Conservation (phyloP, 1,284 basidiomycete genomes). For the Ustilago crameri region DNA sequence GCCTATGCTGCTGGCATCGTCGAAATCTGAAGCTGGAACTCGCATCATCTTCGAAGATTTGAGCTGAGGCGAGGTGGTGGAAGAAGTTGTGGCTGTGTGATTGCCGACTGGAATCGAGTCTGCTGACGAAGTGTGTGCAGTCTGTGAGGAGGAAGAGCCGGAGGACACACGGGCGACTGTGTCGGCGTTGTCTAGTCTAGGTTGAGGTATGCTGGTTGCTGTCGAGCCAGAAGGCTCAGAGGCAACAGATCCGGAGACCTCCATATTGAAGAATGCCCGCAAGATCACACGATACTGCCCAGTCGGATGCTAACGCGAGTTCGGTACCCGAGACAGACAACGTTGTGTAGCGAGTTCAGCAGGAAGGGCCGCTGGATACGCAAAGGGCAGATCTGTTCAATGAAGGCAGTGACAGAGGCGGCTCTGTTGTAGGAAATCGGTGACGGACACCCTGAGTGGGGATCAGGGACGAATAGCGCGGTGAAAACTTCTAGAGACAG, state of each 20-base stretch:
- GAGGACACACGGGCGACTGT: conserved; percentile 18
- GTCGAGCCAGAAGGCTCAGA: conserved; percentile 15
- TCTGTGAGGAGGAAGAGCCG: conserved; percentile 28
- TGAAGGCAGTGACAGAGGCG: no score
- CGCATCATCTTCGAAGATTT: conserved; percentile 27
- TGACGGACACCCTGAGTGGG: no score
- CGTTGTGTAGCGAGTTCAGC: background rate
- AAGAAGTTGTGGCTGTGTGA: conserved; percentile 8
- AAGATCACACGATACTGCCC: conserved; percentile 5
- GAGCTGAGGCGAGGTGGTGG: conserved; percentile 24
- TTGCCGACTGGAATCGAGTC: conserved; percentile 12
- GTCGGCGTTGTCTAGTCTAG: conserved; percentile 14
- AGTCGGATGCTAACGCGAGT: conserved; percentile 3
- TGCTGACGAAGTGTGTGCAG: conserved; percentile 25
- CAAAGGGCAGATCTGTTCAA: no score
- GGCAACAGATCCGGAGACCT: conserved; percentile 9
- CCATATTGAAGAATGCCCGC: conserved; percentile 10
- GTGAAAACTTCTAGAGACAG: background rate
- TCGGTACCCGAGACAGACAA: no score
- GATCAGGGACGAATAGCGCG: no score
- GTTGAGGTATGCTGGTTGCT: background rate
- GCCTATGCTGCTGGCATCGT: conserved; percentile 44
- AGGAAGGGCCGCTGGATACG: no score
- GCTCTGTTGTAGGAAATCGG: no score
- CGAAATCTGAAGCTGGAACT: conserved; percentile 24